Evolutionary conservation across 2,329 filamentous ascomycete genomes (phyloP), one percentile per base, ranked within the genome.

Genomic region (Lecanicillium sp.): DNA sequence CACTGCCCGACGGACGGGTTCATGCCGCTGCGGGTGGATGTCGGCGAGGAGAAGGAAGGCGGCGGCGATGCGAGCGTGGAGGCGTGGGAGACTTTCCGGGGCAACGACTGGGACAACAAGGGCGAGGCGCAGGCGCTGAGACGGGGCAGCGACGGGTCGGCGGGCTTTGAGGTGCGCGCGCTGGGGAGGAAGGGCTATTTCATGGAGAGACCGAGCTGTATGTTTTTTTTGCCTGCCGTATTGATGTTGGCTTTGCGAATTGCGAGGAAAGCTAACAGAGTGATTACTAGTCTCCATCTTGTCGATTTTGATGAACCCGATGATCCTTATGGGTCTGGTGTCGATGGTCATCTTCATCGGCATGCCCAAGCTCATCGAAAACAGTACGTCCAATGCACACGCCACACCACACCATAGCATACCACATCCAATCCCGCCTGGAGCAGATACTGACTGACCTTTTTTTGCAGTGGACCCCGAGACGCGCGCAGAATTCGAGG

Each of bases 301-400:
- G 49, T 80, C 79, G 50, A 83, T 96, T 48, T 74, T 96, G 59
- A 93, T 93, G 73, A 95, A 88, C 63, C 93, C 93, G 3, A 97
- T 97, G 90, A 96, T 97, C 54, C 77, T 98, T 52, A 85, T 98
- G 73, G 90, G 86, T 4, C 68, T 95, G 27, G 82, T 93, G 32
- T 89, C 84, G 52, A 81, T 96, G 72, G 83, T 72, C 5, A 73
- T 96, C 55, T 90, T 95, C 54, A 77, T 97, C 59, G 90, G 90
- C 56, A 88, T 97, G 86, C 93, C 93, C 12, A 93, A 96, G 67
- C 67, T 98, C 48, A 83, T 97, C 72, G 90, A 97, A 44, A 96
- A 93, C 64, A 95, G 90, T 96, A 80, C 54, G 88, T 78, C 6
- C 14, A 30, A 27, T 46, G 20, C n/a, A n/a, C n/a, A n/a, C n/a